A percentile compares a stretch with the other conserved stretches of the same genome.
Evolutionary conservation across 257 asterid species (phyloP).

Genomic region (Penstemon newberryi): DNA sequence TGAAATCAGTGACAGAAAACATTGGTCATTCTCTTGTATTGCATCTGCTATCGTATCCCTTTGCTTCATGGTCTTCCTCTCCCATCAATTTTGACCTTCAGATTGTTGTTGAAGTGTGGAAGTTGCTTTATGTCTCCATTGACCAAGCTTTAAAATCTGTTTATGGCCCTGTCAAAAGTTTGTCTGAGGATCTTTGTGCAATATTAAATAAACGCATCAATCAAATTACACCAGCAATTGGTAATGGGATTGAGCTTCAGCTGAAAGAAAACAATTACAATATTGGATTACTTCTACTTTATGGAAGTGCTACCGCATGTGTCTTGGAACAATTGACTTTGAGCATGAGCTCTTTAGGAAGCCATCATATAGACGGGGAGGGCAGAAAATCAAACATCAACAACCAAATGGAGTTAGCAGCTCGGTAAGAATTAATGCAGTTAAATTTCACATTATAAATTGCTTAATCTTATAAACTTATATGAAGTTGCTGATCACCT

Average conservation of each 20-base stretch:
- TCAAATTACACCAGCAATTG: conserved; percentile 33
- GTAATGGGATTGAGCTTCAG: conserved; percentile 33
- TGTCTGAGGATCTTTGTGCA: conserved; percentile 51
- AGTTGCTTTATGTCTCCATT: conserved; percentile 47
- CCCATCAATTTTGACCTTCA: conserved; percentile 38
- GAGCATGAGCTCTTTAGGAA: conserved; percentile 35
- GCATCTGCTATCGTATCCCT: conserved; percentile 60
- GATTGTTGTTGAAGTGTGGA: conserved; percentile 52
- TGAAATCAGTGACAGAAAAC: conserved; percentile 39
- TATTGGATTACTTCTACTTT: conserved; percentile 37
- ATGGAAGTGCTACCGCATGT: conserved; percentile 45
- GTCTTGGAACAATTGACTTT: conserved; percentile 46
- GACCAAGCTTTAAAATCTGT: conserved; percentile 34
- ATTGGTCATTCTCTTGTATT: conserved; percentile 39
- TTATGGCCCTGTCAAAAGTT: conserved; percentile 35
- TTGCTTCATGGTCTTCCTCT: conserved; percentile 43
- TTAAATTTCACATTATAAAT: background rate
- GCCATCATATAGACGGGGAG: conserved; percentile 32
- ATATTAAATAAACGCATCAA: conserved; percentile 43
- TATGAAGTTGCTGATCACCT: background rate
- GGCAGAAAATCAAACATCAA: conserved; percentile 36
- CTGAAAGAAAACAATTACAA: conserved; percentile 32
- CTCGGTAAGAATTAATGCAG: conserved; percentile 49
- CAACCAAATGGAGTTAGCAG: conserved; percentile 48
- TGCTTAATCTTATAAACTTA: conserved; percentile 6